phyloP scores from a whole-genome alignment of 768 basidiomycete species.

The Mycena filopes region DNA sequence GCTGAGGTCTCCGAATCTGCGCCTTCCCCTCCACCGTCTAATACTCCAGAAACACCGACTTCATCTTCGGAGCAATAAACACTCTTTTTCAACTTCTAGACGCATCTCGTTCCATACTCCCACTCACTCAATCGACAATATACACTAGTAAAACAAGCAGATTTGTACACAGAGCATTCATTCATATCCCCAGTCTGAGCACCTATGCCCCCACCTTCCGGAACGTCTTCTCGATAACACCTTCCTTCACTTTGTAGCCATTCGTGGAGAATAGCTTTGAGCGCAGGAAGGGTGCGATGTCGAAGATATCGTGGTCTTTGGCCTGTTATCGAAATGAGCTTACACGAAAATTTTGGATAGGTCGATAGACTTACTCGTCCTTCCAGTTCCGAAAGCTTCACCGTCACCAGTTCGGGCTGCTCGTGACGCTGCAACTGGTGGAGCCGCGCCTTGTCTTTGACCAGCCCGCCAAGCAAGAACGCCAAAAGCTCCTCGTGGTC shows the following conservation, averaged over 20 bases:
- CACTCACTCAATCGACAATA: conserved; percentile 25
- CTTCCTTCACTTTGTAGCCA: conserved; percentile 81
- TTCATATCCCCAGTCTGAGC: conserved; percentile 24
- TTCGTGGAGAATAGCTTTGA: conserved; percentile 89
- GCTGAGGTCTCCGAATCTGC: neutral
- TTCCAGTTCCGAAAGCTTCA: conserved; percentile 87
- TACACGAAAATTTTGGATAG: conserved; percentile 5
- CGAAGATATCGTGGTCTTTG: conserved; percentile 97
- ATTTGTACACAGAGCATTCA: conserved; percentile 35
- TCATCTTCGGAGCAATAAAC: conserved; percentile 21
- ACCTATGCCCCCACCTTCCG: conserved; percentile 46
- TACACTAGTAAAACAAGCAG: conserved; percentile 34
- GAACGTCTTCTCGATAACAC: conserved; percentile 82
- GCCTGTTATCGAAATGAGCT: conserved; percentile 60
- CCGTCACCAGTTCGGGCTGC: conserved; percentile 79
- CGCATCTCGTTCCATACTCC: conserved; percentile 1
- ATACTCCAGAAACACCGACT: neutral
- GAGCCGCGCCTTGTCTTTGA: conserved; percentile 92
- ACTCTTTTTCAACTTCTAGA: conserved; percentile 22
- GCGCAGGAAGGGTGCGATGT: conserved; percentile 84
- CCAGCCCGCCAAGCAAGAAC: conserved; percentile 91
- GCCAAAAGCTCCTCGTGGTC: conserved; percentile 96
- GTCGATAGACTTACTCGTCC: conserved; percentile 71
- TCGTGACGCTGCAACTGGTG: conserved; percentile 81
- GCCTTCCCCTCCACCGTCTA: neutral